phyloP scores from a whole-genome alignment of 495 filamentous ascomycete genomes.

The Daldinia loculata region DNA sequence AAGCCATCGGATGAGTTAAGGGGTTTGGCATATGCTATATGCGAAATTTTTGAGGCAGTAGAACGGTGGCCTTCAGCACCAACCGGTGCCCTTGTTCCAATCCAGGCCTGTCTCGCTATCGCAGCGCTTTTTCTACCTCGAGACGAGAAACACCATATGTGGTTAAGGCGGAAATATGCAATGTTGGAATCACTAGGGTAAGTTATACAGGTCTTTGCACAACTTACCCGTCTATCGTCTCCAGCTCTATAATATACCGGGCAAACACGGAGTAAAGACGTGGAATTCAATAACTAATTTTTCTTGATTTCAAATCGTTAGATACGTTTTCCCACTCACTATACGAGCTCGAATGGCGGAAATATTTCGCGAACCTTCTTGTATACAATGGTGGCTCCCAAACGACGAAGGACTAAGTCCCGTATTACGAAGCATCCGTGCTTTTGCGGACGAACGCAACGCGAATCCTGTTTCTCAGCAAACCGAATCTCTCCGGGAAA shows the following conservation, averaged over 20 bases:
- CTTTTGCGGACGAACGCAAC: conserved; percentile 77
- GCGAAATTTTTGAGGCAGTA: conserved; percentile 80
- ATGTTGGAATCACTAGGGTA: conserved; percentile 84
- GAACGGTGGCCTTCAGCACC: conserved; percentile 75
- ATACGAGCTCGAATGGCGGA: conserved; percentile 78
- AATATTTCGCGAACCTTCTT: conserved; percentile 71
- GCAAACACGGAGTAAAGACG: not conserved
- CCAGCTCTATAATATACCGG: not conserved
- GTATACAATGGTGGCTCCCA: conserved; percentile 86
- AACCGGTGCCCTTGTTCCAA: conserved; percentile 71
- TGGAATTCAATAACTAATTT: conserved; percentile 34
- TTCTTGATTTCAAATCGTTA: conserved; percentile 47
- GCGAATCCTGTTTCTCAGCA: conserved; percentile 66
- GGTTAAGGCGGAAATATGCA: conserved; percentile 82
- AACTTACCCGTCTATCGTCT: not conserved
- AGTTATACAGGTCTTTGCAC: conserved; percentile 47
- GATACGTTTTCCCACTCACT: conserved; percentile 80
- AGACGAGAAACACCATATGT: conserved; percentile 77
- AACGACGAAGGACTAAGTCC: conserved; percentile 77
- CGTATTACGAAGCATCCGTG: conserved; percentile 77
- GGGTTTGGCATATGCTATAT: conserved; percentile 71
- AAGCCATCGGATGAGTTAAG: conserved; percentile 58
- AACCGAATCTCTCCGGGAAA: conserved; percentile 74
- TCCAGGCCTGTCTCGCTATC: conserved; percentile 80
- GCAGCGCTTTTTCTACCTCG: conserved; percentile 79